Conservation (phyloP, 129 eudicot genomes). For the Logfia minima region DNA sequence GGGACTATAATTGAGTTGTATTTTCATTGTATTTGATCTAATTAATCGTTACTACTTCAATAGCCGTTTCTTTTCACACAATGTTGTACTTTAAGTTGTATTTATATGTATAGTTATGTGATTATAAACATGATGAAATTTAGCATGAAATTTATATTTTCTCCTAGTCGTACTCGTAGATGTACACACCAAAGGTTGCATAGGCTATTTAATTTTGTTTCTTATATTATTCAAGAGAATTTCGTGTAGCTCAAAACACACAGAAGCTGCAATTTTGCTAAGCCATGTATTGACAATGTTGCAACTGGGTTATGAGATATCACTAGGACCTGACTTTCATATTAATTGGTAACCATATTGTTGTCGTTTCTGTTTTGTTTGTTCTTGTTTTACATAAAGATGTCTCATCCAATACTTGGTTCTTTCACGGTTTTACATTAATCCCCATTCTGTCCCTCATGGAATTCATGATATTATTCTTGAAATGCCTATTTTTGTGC, state of each 20-base stretch:
- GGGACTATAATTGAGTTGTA: slow-evolving; percentile 14
- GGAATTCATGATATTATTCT: too few species aligned
- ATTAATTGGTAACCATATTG: not conserved
- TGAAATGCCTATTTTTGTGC: too few species aligned
- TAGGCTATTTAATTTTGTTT: not conserved
- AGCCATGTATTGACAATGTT: not conserved
- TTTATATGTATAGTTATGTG: slow-evolving; percentile 33
- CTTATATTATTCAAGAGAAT: not conserved
- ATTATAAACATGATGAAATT: too few species aligned
- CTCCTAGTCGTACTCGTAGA: not conserved
- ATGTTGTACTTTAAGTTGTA: slow-evolving; percentile 17
- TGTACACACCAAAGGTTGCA: not conserved
- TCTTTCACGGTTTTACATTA: too few species aligned
- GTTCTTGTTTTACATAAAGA: too few species aligned
- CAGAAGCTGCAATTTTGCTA: not conserved
- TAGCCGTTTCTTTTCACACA: slow-evolving; percentile 22
- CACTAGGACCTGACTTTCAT: not conserved
- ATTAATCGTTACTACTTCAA: slow-evolving; percentile 8
- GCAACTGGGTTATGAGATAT: not conserved
- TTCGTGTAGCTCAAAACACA: not conserved
- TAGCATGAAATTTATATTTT: not conserved
- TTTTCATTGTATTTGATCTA: slow-evolving; percentile 4
- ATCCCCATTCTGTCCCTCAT: too few species aligned
- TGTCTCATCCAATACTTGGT: too few species aligned
- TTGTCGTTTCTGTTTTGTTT: too few species aligned